A percentile compares a stretch with the other conserved stretches of the same genome.
Conservation (phyloP, 2,329 filamentous ascomycete genomes). For the Dryadomyces quercus-mongolicae region DNA sequence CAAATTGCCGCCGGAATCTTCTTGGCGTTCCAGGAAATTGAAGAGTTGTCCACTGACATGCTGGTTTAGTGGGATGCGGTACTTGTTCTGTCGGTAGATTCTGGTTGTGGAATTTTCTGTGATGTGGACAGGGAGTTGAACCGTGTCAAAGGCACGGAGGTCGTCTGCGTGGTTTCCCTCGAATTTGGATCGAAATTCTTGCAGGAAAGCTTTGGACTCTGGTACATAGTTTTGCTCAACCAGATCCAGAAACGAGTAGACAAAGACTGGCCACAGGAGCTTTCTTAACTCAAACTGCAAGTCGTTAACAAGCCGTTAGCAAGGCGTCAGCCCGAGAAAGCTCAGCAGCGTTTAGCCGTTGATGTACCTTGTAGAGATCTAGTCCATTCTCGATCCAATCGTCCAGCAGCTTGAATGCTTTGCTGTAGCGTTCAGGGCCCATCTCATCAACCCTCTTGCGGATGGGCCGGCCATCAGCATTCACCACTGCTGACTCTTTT, state of each 20-base stretch:
- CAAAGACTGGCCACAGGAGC: constrained; percentile 84
- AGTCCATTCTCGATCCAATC: constrained; percentile 86
- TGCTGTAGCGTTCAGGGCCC: constrained; percentile 65
- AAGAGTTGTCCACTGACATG: constrained; percentile 74
- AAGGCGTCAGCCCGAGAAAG: background rate
- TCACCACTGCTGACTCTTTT: constrained; percentile 75
- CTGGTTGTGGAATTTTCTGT: constrained; percentile 65
- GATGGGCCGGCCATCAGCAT: constrained; percentile 68
- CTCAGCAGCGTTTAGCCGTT: background rate
- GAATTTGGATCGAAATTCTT: constrained; percentile 55
- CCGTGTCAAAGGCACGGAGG: constrained; percentile 58
- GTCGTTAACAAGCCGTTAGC: constrained; percentile 1
- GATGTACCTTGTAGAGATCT: constrained; percentile 75
- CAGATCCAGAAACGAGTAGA: constrained; percentile 82
- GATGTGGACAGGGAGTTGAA: constrained; percentile 68
- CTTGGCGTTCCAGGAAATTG: constrained; percentile 80
- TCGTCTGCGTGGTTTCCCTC: constrained; percentile 71
- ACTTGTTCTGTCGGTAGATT: constrained; percentile 76
- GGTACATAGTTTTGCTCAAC: constrained; percentile 57
- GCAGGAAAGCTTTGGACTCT: constrained; percentile 65
- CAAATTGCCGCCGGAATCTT: constrained; percentile 65
- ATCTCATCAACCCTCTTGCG: constrained; percentile 51
- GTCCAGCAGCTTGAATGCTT: constrained; percentile 60
- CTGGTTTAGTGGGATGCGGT: constrained; percentile 78
- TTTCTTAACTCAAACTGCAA: constrained; percentile 71